These are phyloP conservation scores for Abrus pulchellus DNA, from an alignment of 306 rosid species.

Conservation along the genomic window DNA sequence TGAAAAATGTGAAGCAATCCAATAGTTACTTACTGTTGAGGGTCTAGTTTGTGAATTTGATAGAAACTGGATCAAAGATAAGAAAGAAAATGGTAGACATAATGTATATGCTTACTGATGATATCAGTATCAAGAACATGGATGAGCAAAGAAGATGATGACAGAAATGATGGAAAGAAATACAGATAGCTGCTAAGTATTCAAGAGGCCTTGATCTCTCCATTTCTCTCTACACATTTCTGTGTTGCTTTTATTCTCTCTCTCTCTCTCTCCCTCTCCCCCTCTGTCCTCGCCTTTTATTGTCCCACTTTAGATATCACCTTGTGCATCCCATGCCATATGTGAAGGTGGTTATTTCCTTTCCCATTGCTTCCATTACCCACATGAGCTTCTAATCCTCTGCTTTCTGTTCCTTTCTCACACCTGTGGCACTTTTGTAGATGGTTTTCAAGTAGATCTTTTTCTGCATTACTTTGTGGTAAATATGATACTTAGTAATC, in stretches of 20 bases:
- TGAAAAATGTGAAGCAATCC: slow-evolving; percentile 4
- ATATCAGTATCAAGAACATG: not conserved
- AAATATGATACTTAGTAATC: not conserved
- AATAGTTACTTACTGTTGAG: slow-evolving; percentile 2
- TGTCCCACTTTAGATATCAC: too few relatives aligned
- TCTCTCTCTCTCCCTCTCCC: not conserved
- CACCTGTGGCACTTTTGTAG: not conserved
- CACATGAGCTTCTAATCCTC: not conserved
- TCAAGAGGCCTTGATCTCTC: not conserved
- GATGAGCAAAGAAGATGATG: not conserved
- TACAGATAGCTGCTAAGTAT: not conserved
- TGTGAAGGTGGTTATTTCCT: not conserved
- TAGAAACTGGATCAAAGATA: not conserved
- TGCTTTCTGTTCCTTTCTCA: not conserved
- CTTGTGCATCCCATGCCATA: not conserved
- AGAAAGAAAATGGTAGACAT: slow-evolving; percentile 1
- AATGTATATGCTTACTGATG: not conserved
- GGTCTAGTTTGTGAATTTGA: slow-evolving; percentile 31
- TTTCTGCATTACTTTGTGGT: not conserved
- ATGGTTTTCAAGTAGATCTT: not conserved
- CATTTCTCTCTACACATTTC: not conserved
- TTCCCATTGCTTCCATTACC: not conserved
- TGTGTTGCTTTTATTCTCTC: not conserved
- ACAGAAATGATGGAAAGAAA: not conserved
- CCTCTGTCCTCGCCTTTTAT: not conserved